phyloP scores from a whole-genome alignment of 2,329 filamentous ascomycete genomes.

The Pyricularia pennisetigena region DNA sequence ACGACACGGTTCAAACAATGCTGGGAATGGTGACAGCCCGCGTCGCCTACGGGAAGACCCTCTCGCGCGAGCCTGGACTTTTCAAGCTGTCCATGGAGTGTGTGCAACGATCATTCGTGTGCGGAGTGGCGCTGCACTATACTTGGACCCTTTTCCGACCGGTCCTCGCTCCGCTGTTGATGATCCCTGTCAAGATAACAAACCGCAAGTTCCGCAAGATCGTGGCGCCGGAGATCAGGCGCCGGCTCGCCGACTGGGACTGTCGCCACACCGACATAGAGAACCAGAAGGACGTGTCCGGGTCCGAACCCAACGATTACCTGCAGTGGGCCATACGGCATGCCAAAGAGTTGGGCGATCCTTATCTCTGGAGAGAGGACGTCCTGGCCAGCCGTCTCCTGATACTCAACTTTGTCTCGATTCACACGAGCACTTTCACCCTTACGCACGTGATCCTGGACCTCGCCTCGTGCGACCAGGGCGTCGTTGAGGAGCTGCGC shows the following conservation, averaged over 20 bases:
- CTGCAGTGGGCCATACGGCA: constrained; percentile 28
- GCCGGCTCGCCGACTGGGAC: neutral
- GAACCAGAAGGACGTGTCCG: neutral
- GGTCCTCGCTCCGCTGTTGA: neutral
- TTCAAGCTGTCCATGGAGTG: neutral
- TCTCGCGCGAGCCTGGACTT: neutral
- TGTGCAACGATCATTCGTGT: neutral
- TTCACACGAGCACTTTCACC: constrained; percentile 27
- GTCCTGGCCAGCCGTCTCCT: constrained; percentile 22
- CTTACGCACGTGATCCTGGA: constrained; percentile 27
- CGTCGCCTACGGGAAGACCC: neutral
- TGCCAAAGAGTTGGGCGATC: constrained; percentile 19
- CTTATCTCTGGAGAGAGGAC: constrained; percentile 17
- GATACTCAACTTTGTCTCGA: constrained; percentile 24
- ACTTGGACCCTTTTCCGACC: neutral
- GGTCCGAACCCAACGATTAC: constrained; percentile 21
- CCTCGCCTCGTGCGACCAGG: constrained; percentile 18
- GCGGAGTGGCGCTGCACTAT: neutral
- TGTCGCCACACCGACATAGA: neutral
- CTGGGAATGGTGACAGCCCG: neutral
- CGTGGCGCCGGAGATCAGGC: neutral
- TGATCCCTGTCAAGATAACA: neutral
- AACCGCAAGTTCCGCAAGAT: neutral
- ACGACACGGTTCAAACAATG: neutral
- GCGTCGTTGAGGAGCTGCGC: constrained; percentile 13